Percentiles rank a stretch among this genome's conserved stretches.
These are phyloP conservation scores for Chrysanthemum makinoi DNA, from an alignment of 129 eudicot genomes.

Conservation along the genomic window DNA sequence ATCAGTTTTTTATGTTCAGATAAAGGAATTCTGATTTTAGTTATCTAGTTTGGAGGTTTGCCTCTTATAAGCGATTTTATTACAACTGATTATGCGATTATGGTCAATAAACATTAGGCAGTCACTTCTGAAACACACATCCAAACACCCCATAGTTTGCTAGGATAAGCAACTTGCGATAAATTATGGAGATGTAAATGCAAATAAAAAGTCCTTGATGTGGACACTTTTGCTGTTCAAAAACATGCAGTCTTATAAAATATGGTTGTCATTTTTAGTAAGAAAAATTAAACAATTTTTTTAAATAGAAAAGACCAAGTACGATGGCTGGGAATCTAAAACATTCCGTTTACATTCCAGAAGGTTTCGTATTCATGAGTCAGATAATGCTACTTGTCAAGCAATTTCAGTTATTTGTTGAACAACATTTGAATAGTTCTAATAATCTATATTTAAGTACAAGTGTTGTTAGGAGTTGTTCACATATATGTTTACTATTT, in stretches of 20 bases:
- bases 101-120: too few relatives aligned
- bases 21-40: background rate
- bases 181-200: slow-evolving; percentile 1
- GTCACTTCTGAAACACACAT: too few relatives aligned
- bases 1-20: too few relatives aligned
- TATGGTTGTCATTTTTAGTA: background rate
- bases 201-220: background rate
- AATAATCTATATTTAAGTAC: slow-evolving; percentile 2
- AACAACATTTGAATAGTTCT: slow-evolving; percentile 31
- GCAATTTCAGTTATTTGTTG: slow-evolving; percentile 23
- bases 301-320: background rate
- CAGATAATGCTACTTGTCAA: slow-evolving; percentile 2
- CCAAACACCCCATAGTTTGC: background rate
- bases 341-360: slow-evolving; percentile 14
- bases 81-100: background rate
- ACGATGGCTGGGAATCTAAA: background rate
- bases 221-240: background rate
- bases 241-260: background rate
- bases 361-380: slow-evolving; percentile 1
- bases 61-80: background rate
- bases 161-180: background rate
- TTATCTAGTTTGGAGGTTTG: background rate
- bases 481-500: slow-evolving; percentile 34
- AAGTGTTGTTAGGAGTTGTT: slow-evolving; percentile 26
- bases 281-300: background rate